Evolutionary conservation across 2,329 filamentous ascomycete genomes (phyloP).

Genomic region (Ceratocystis cubensis): DNA sequence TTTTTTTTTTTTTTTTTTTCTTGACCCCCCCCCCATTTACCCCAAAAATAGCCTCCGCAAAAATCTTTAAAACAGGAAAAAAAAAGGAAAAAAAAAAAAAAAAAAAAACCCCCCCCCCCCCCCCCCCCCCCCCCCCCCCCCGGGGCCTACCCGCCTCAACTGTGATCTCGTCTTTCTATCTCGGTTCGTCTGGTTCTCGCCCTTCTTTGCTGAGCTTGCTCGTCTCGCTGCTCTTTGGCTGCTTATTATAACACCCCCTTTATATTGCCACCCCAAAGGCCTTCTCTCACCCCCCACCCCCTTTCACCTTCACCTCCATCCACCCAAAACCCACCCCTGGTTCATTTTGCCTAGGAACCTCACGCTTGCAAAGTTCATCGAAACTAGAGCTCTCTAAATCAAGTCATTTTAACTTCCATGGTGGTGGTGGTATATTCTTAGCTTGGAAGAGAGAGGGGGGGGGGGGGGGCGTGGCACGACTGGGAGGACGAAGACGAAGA

Average conservation of each 20-base stretch:
- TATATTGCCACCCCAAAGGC: background rate
- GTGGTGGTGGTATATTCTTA: background rate
- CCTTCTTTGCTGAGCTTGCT: background rate
- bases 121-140: background rate
- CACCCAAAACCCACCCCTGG: background rate
- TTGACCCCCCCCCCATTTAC: too few relatives aligned
- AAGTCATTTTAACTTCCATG: background rate
- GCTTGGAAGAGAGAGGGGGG: background rate
- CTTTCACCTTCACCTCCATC: background rate
- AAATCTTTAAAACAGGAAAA: too few relatives aligned
- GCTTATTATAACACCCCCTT: background rate
- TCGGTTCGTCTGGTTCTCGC: background rate
- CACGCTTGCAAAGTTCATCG: background rate
- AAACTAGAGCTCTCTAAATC: background rate
- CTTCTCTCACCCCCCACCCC: background rate
- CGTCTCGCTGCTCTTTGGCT: background rate
- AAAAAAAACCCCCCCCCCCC: too few relatives aligned
- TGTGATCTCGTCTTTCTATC: slow-evolving; percentile 4
- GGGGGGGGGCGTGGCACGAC: too few relatives aligned
- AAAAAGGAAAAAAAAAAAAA: too few relatives aligned
- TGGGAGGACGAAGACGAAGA: too few relatives aligned
- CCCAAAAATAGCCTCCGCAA: too few relatives aligned
- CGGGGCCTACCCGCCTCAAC: background rate
- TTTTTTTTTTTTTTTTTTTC: too few relatives aligned
- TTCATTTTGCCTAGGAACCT: background rate